Evolutionary conservation across 75 land plant species (phyloP), one percentile per base, ranked within the genome.

Genomic region (Sequoiadendron giganteum): DNA sequence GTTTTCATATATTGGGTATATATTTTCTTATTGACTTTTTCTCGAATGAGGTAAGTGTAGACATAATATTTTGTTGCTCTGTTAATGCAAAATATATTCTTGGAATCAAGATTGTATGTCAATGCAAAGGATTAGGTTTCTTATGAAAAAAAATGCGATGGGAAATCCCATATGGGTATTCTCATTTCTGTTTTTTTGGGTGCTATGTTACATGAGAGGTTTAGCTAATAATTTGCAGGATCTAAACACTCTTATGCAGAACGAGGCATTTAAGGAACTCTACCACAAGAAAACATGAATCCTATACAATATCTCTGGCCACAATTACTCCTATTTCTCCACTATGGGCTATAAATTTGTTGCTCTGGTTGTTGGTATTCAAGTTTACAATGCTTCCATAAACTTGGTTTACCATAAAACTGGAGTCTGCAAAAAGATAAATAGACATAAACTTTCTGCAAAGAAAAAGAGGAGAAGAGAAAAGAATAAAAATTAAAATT

Each of bases 231-330:
- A n/a, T 45, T 10, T 82, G 13, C 84, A 82, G 10, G 84, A 82
- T 82, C 84, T 82, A n/a, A 21, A 82, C 48, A 45, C 14, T n/a
- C 84, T 39, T 39, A 52, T 82, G 30, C 84, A 45, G 11, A 82
- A 45, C n/a, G 84, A 82, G 49, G 84, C 49, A 45, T 82, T 25
- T 82, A 82, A 45, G 32, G 48, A 25, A 43, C 84, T 82, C 52
- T 8, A 42, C 13, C 84, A 45, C 15, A 82, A 82, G 84, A 87
- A 32, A 36, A 92, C 91, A 49, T 91, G 93, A 21, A 42, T 47
- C 21, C 25, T 86, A 40, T 92, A 85, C 39, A 55, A 84, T 72
- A 83, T 90, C 13, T 58, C 72, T 10, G 79, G 88, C 83, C 80
- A 76, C 49, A 36, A 84, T 36, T 39, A 86, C 30, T 73, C 84